Percentiles rank a stretch among this genome's conserved stretches.
phyloP scores from a whole-genome alignment of 139 green algal genomes.

The Yamagishiella unicocca region DNA sequence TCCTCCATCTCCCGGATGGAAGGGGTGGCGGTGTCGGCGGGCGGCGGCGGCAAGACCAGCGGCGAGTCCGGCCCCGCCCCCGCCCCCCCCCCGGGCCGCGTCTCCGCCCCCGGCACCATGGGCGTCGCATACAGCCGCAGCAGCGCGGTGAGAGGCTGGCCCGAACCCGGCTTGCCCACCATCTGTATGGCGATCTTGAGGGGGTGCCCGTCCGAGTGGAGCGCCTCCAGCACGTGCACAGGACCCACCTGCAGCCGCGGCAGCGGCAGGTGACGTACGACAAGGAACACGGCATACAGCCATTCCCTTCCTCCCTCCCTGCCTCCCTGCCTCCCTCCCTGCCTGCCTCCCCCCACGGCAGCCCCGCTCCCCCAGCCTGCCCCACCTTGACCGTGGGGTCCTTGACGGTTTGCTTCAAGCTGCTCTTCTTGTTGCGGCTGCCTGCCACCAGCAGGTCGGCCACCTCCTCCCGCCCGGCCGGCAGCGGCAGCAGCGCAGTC shows the following conservation, averaged over 20 bases:
- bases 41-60: background rate
- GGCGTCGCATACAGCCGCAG: slow-evolving; percentile 2
- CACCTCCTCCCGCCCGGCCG: background rate
- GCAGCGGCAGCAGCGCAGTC: background rate
- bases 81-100: background rate
- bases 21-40: background rate
- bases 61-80: background rate
- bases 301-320: no score
- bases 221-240: slow-evolving; percentile 9
- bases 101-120: background rate
- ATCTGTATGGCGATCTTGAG: slow-evolving; percentile 8
- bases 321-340: no score
- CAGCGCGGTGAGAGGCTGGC: background rate
- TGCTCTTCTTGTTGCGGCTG: slow-evolving; percentile 37
- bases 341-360: no score
- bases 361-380: background rate
- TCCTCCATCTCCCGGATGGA: slow-evolving; percentile 22
- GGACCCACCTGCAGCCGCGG: slow-evolving; percentile 17
- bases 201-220: slow-evolving; percentile 24
- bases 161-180: background rate
- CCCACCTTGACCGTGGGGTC: background rate
- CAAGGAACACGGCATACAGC: no score
- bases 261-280: background rate
- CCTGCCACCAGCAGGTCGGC: slow-evolving; percentile 4
- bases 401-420: slow-evolving; percentile 14